A percentile compares a stretch with the other conserved stretches of the same genome.
Evolutionary conservation across 2,329 filamentous ascomycete species (phyloP).

Genomic region (Dactylellina drechsleri): DNA sequence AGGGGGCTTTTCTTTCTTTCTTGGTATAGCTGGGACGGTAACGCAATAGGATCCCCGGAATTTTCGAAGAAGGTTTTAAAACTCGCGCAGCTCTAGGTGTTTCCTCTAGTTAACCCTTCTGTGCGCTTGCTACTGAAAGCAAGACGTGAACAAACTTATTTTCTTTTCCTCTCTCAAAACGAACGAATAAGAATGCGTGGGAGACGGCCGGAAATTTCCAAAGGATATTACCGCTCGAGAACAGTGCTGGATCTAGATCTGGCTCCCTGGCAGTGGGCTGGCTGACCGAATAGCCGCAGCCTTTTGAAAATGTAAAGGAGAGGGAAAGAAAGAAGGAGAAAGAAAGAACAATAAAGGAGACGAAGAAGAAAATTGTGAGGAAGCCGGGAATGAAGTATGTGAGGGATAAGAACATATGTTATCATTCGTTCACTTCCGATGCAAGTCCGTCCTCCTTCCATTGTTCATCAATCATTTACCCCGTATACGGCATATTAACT

Average conservation of each 20-base stretch:
- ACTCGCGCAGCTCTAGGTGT: constrained; percentile 31
- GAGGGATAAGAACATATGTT: too few relatives aligned
- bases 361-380: background rate
- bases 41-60: background rate
- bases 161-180: constrained; percentile 18
- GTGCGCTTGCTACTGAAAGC: constrained; percentile 22
- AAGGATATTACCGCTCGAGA: constrained; percentile 14
- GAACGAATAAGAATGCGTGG: constrained; percentile 38
- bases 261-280: background rate
- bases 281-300: constrained; percentile 13
- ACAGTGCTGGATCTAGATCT: constrained; percentile 23
- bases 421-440: too few relatives aligned
- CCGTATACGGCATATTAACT: constrained; percentile 12
- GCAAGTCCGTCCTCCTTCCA: too few relatives aligned
- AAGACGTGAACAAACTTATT: constrained; percentile 40
- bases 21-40: background rate
- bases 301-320: constrained; percentile 24
- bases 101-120: constrained; percentile 1
- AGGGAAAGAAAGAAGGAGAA: constrained; percentile 7
- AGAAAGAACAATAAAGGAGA: background rate
- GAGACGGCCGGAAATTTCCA: constrained; percentile 9
- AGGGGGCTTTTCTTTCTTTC: background rate
- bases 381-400: too few relatives aligned
- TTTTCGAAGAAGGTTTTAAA: constrained; percentile 44
- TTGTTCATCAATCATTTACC: background rate